Evolutionary conservation across 768 basidiomycete species (phyloP).

Genomic region (Lactarius psammicola): DNA sequence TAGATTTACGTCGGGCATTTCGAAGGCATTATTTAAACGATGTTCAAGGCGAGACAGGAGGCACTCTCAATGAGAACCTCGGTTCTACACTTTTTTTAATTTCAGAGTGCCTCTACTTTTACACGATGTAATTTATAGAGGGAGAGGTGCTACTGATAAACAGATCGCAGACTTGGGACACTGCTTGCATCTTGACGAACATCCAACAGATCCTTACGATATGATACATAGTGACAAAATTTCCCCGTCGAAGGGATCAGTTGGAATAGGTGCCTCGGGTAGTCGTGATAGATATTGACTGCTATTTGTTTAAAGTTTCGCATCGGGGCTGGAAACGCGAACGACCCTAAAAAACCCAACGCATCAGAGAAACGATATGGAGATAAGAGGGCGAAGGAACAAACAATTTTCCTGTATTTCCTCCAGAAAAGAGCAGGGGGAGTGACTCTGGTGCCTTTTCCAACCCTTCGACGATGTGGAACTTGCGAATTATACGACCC

Average conservation of each 20-base stretch:
- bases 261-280: no score
- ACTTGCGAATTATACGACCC: conserved; percentile 75
- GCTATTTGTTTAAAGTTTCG: conserved; percentile 8
- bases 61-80: background rate
- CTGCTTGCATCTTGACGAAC: background rate
- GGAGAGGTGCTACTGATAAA: background rate
- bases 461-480: conserved; percentile 75
- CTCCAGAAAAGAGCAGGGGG: conserved; percentile 69
- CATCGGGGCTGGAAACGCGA: conserved; percentile 43
- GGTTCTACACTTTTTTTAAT: background rate
- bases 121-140: no score
- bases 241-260: background rate
- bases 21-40: background rate
- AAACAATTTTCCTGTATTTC: conserved; percentile 76
- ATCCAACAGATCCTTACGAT: no score
- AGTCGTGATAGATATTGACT: background rate
- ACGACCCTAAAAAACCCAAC: conserved; percentile 46
- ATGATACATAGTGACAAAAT: no score
- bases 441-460: conserved; percentile 74
- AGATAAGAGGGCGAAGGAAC: conserved; percentile 23
- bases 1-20: background rate
- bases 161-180: background rate
- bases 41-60: background rate
- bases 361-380: conserved; percentile 1
- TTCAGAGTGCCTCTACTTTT: background rate